A percentile compares a stretch with the other conserved stretches of the same genome.
These are phyloP conservation scores for Podaxis sp. DNA, from an alignment of 768 basidiomycete genomes.

Conservation along the genomic window DNA sequence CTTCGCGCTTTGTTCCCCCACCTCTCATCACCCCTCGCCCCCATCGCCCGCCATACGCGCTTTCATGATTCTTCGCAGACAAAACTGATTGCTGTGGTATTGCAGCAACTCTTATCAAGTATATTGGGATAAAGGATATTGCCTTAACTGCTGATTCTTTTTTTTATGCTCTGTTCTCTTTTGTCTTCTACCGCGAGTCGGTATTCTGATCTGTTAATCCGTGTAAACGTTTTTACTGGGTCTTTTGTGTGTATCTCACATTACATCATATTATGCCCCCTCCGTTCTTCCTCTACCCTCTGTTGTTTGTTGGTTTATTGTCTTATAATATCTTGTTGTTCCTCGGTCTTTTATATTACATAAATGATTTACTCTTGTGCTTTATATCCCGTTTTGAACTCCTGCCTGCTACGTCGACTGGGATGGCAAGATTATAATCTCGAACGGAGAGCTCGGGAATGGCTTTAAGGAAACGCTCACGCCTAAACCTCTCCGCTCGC, in stretches of 20 bases:
- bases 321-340: no score
- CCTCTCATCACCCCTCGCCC: neutral
- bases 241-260: neutral
- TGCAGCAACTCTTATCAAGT: neutral
- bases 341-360: no score
- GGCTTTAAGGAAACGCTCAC: no score
- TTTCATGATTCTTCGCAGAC: neutral
- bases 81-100: neutral
- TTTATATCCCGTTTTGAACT: no score
- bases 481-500: neutral
- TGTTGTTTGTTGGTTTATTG: no score
- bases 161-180: neutral
- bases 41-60: neutral
- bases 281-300: no score
- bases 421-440: no score
- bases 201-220: neutral
- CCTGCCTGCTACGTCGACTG: no score
- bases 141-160: neutral
- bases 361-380: no score
- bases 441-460: no score
- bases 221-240: neutral
- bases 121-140: neutral
- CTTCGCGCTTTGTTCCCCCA: neutral
- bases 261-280: neutral
- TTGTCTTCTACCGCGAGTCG: neutral